Percentiles rank a stretch among this genome's conserved stretches.
Conservation (phyloP, 441 rosid species). For the Biscutella auriculata region DNA sequence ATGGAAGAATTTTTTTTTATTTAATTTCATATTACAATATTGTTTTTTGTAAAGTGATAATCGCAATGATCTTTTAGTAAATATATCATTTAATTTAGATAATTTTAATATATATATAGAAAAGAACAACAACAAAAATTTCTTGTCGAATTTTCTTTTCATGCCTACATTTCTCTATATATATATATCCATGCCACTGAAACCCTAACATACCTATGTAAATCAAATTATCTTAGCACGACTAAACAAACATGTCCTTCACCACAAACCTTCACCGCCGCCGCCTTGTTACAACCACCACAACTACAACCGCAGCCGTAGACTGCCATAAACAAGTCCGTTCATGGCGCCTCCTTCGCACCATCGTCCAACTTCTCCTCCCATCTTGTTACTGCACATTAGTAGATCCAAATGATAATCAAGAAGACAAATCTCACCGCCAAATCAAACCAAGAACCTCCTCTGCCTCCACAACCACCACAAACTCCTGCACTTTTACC, state of each 20-base stretch:
- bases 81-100: too few relatives aligned
- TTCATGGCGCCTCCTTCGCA: constrained; percentile 58
- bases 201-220: constrained; percentile 19
- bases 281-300: constrained; percentile 9
- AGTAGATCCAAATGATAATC: constrained; percentile 16
- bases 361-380: constrained; percentile 40
- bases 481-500: constrained; percentile 30
- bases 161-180: not conserved
- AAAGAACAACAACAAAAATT: too few relatives aligned
- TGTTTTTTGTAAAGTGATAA: too few relatives aligned
- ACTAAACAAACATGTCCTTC: constrained; percentile 28
- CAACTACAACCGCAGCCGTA: constrained; percentile 32
- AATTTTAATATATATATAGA: too few relatives aligned
- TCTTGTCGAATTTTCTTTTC: too few relatives aligned
- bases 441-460: constrained; percentile 5
- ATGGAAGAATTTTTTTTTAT: too few relatives aligned
- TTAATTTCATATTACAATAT: too few relatives aligned
- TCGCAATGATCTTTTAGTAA: too few relatives aligned
- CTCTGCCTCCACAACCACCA: constrained; percentile 6
- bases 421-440: constrained; percentile 9
- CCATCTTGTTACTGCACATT: constrained; percentile 45
- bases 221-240: too few relatives aligned
- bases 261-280: constrained; percentile 10
- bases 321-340: constrained; percentile 75
- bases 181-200: constrained; percentile 15